Conservation (phyloP, 2,329 filamentous ascomycete species). For the Paradendryphiella salina region DNA sequence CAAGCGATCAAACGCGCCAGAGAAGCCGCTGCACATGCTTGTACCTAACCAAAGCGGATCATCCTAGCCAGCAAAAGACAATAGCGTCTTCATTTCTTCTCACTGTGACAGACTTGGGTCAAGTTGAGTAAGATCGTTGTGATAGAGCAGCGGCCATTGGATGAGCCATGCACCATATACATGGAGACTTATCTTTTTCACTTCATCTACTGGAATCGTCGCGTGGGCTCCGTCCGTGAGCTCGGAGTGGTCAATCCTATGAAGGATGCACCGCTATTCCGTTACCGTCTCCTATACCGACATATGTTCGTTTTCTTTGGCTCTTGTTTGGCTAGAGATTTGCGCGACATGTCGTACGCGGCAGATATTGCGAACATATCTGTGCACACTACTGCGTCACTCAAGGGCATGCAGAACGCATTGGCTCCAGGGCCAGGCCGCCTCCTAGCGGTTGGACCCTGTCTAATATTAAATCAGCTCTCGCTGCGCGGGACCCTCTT, state of each 20-base stretch:
- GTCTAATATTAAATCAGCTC: background rate
- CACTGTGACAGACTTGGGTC: background rate
- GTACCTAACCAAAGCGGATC: background rate
- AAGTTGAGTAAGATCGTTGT: background rate
- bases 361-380: no score
- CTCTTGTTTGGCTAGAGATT: background rate
- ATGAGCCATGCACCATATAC: background rate
- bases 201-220: background rate
- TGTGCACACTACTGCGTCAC: background rate
- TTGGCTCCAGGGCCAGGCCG: background rate
- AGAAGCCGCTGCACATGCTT: slow-evolving; percentile 5
- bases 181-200: background rate
- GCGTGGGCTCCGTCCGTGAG: background rate
- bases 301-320: background rate
- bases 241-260: background rate
- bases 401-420: background rate
- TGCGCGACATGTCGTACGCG: no score
- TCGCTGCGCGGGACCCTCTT: background rate
- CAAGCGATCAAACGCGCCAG: background rate
- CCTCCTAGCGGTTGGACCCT: background rate
- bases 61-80: background rate
- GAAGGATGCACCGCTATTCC: background rate
- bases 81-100: background rate
- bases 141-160: background rate
- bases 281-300: background rate